Evolutionary conservation across 306 rosid genomes (phyloP), one percentile per base, ranked within the genome.

Genomic region (Rosa lucieae): DNA sequence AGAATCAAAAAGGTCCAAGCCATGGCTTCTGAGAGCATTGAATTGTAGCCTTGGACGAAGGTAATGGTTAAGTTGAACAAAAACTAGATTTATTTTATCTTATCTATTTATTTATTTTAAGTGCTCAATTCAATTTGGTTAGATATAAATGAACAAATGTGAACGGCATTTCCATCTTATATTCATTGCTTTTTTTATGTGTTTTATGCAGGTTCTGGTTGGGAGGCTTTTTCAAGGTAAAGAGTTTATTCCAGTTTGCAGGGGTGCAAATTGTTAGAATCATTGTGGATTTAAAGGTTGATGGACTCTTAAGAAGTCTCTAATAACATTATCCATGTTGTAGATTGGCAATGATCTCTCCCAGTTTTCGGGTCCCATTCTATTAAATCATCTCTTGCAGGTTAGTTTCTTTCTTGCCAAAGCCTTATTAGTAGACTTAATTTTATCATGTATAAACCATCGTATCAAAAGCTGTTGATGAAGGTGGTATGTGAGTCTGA

Each of bases 171-270:
- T 56, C 48, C 56, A 47, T 56, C 80, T 71, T 79, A 82, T 77
- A 73, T 81, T 13, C 18, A 78, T 82, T 82, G 43, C 62, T 72
- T 81, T 82, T 80, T 77, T 72, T 72, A 70, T 74, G 78, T 74
- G 7, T 81, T 63, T 69, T 49, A 3, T 79, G 83, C 78, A 94
- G 97, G 93, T 94, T 94, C 87, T 94, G 98, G 98, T 75, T 78
- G 86, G 98, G 92, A 83, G 98, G 94, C 74, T 6, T 88, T 43
- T 87, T 72, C 80, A 94, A 89, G 98, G 98, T 94, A 86, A 74
- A 69, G 51, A 66, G 49, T 76, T 75, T 72, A 68, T 75, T 20
- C 49, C 44, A 2, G 18, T 8, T 81, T 71, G 52, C 35, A 35
- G 15, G 21, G 40, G 12, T 32, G 62, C 51, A n/a, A 29, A 49